phyloP scores from a whole-genome alignment of 495 filamentous ascomycete genomes.

The Talaromyces borbonicus region DNA sequence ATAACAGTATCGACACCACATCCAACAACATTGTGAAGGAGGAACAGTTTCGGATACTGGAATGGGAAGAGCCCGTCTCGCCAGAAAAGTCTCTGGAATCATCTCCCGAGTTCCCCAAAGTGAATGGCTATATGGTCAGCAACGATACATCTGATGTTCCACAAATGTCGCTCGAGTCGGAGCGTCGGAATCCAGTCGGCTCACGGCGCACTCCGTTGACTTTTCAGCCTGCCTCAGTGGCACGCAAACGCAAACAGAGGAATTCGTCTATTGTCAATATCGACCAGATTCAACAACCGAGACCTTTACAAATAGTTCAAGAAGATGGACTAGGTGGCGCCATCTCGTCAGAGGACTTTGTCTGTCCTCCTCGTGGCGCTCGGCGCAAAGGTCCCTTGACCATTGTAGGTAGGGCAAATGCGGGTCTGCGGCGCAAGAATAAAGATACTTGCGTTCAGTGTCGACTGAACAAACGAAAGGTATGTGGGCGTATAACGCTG shows the following conservation, averaged over 20 bases:
- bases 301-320: slow-evolving; percentile 38
- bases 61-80: slow-evolving; percentile 21
- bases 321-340: slow-evolving; percentile 39
- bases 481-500: slow-evolving; percentile 12
- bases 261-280: slow-evolving; percentile 19
- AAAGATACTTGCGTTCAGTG: slow-evolving; percentile 42
- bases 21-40: slow-evolving; percentile 15
- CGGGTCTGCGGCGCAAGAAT: slow-evolving; percentile 37
- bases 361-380: slow-evolving; percentile 35
- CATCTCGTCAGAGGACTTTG: slow-evolving; percentile 40
- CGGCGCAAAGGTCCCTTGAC: slow-evolving; percentile 37
- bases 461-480: slow-evolving; percentile 40
- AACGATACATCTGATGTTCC: slow-evolving; percentile 25
- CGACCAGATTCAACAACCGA: slow-evolving; percentile 19
- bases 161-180: slow-evolving; percentile 19
- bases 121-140: slow-evolving; percentile 33
- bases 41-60: slow-evolving; percentile 9
- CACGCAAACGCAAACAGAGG: slow-evolving; percentile 35
- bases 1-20: neutral
- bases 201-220: slow-evolving; percentile 23
- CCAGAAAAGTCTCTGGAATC: slow-evolving; percentile 17
- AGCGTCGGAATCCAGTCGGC: slow-evolving; percentile 17
- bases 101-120: slow-evolving; percentile 18
- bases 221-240: slow-evolving; percentile 26
- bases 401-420: slow-evolving; percentile 36